Evolutionary conservation across 257 asterid species (phyloP).

Genomic region (Jacaranda copaia): DNA sequence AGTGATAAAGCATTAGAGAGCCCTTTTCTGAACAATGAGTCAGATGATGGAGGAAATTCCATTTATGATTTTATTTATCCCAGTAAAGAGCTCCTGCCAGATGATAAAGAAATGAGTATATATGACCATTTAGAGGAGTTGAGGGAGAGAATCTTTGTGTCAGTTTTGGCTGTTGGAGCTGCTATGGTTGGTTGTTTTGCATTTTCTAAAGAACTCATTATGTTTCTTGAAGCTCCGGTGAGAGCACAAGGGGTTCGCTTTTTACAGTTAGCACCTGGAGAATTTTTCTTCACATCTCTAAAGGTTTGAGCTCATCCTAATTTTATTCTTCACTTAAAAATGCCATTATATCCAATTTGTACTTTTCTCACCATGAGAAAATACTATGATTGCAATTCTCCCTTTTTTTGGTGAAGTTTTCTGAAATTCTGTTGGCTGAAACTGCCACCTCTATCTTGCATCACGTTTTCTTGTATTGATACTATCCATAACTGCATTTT

Average conservation of each 20-base stretch:
- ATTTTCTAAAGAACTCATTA: slow-evolving; percentile 88
- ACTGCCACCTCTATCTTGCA: slow-evolving; percentile 2
- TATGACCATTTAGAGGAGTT: slow-evolving; percentile 96
- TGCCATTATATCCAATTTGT: neutral
- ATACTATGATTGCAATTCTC: no score
- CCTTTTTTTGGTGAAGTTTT: neutral
- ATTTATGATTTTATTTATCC: slow-evolving; percentile 91
- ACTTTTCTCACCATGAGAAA: slow-evolving; percentile 4
- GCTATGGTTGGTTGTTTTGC: slow-evolving; percentile 89
- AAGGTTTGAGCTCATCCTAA: slow-evolving; percentile 63
- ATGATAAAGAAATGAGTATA: slow-evolving; percentile 95
- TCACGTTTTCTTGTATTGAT: neutral
- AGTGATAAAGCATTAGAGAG: slow-evolving; percentile 51
- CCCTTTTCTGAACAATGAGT: slow-evolving; percentile 55
- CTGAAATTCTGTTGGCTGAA: slow-evolving; percentile 11
- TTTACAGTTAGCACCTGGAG: slow-evolving; percentile 96
- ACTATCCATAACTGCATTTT: neutral
- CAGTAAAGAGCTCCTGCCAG: slow-evolving; percentile 92
- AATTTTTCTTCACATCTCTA: slow-evolving; percentile 93
- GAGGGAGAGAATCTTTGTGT: slow-evolving; percentile 76
- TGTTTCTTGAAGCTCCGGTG: slow-evolving; percentile 96
- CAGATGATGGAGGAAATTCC: slow-evolving; percentile 62
- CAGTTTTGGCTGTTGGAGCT: slow-evolving; percentile 93
- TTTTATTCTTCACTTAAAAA: slow-evolving; percentile 14
- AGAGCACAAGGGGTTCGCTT: slow-evolving; percentile 91